Evolutionary conservation across 1,284 basidiomycete genomes (phyloP).

Genomic region (Austroboletus rostrupii): DNA sequence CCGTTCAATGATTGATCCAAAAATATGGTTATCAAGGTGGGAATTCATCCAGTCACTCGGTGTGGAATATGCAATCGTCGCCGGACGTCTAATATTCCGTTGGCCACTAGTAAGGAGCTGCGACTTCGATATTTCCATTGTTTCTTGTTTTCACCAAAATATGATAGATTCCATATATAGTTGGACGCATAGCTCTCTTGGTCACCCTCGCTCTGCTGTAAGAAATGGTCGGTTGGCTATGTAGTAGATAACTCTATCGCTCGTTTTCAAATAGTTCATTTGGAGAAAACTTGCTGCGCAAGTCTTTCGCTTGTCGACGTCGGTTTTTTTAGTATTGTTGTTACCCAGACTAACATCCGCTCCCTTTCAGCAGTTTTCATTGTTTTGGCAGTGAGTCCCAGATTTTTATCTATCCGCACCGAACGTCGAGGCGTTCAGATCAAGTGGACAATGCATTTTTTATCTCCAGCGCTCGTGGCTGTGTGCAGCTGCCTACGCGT

Average conservation of each 20-base stretch:
- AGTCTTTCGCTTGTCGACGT: constrained; percentile 17
- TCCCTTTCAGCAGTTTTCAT: no score
- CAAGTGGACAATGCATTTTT: constrained; percentile 7
- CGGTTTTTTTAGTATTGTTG: constrained; percentile 1
- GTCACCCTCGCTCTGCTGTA: no score
- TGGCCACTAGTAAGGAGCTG: neutral
- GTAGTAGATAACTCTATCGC: no score
- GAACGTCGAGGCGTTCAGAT: neutral
- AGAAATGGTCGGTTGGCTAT: no score
- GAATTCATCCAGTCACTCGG: constrained; percentile 14
- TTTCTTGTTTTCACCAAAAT: no score
- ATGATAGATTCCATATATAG: no score
- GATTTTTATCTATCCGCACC: constrained; percentile 11
- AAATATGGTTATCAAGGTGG: neutral
- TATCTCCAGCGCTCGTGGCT: neutral
- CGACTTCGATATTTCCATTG: no score
- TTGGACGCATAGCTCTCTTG: no score
- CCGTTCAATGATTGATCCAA: neutral
- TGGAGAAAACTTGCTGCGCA: no score
- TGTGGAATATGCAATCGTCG: constrained; percentile 14
- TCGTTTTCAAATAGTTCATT: no score
- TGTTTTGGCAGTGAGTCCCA: no score
- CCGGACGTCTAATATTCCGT: neutral
- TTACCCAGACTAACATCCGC: neutral
- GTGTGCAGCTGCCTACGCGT: constrained; percentile 8